Percentiles rank a stretch among this genome's conserved stretches.
These are phyloP conservation scores for Cystofilobasidium bisporidii DNA, from an alignment of 768 basidiomycete genomes.

Conservation along the genomic window DNA sequence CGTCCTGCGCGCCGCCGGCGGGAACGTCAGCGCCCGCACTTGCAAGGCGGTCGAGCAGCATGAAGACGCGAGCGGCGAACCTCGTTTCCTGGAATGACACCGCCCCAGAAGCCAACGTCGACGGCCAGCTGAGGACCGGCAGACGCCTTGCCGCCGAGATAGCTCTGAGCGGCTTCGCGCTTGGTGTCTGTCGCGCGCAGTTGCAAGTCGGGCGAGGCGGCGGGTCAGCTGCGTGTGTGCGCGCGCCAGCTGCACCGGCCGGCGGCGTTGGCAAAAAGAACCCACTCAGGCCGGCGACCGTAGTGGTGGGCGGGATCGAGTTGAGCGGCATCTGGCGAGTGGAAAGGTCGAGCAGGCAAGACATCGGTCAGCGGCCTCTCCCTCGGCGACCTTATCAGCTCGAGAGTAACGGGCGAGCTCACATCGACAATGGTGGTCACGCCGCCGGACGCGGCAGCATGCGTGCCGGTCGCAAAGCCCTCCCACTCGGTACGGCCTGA, in stretches of 20 bases:
- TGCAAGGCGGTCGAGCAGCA: too few relatives aligned
- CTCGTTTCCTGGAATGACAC: constrained; percentile 84
- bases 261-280: neutral
- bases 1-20: constrained; percentile 43
- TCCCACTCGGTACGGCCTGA: constrained; percentile 90
- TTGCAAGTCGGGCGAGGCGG: too few relatives aligned
- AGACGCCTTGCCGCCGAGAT: neutral
- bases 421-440: constrained; percentile 87
- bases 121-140: constrained; percentile 42
- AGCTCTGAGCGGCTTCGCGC: constrained; percentile 27
- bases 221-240: too few relatives aligned
- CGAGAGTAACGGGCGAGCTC: neutral
- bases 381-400: too few relatives aligned
- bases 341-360: too few relatives aligned
- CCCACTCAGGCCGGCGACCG: constrained; percentile 63
- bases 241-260: neutral
- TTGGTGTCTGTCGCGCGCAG: constrained; percentile 11
- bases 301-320: constrained; percentile 91
- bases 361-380: too few relatives aligned
- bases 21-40: too few relatives aligned
- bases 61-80: constrained; percentile 40
- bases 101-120: constrained; percentile 90
- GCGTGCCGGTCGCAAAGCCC: constrained; percentile 83
- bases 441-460: constrained; percentile 82
- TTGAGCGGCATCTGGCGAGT: constrained; percentile 71